Percentiles rank a stretch among this genome's conserved stretches.
Conservation (phyloP, 2,329 filamentous ascomycete species). For the Rasamsonia emersonii region DNA sequence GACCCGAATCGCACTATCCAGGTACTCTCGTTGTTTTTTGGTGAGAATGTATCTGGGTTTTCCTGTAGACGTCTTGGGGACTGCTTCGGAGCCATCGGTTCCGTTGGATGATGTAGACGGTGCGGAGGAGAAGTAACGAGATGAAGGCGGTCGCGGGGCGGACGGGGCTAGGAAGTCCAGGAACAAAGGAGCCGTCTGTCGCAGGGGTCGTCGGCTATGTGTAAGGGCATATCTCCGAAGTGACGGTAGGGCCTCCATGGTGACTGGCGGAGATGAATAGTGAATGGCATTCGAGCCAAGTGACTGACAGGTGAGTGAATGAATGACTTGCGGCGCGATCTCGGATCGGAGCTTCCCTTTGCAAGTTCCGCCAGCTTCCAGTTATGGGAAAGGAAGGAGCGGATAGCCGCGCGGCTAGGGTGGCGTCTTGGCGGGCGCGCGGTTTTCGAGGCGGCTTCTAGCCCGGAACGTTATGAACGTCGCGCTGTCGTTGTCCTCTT, state of each 20-base stretch:
- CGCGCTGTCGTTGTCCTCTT: too few species aligned
- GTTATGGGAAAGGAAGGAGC: too few species aligned
- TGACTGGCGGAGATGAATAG: too few species aligned
- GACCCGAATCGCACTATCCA: slow-evolving; percentile 76
- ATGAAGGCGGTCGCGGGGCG: slow-evolving; percentile 16
- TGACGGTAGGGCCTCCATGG: slow-evolving; percentile 17
- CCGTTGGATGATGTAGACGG: slow-evolving; percentile 21
- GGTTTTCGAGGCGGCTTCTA: too few species aligned
- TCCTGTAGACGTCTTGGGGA: slow-evolving; percentile 4
- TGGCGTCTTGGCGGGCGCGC: too few species aligned
- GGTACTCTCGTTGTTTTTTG: slow-evolving; percentile 61
- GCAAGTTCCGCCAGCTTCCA: too few species aligned
- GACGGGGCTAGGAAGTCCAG: slow-evolving; percentile 31
- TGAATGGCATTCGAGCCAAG: too few species aligned
- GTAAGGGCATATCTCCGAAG: slow-evolving; percentile 15
- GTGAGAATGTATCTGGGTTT: slow-evolving; percentile 51
- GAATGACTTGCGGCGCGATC: too few species aligned
- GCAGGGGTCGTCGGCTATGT: slow-evolving; percentile 8
- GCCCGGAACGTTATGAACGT: too few species aligned
- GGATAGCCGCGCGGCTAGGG: too few species aligned
- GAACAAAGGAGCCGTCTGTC: slow-evolving; percentile 15
- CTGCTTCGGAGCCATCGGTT: slow-evolving; percentile 5
- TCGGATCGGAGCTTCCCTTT: too few species aligned
- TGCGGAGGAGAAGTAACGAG: slow-evolving; percentile 17
- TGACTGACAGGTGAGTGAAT: too few species aligned